Evolutionary conservation across 2,329 filamentous ascomycete genomes (phyloP), one percentile per base, ranked within the genome.

Genomic region (Sclerotinia trifoliorum): DNA sequence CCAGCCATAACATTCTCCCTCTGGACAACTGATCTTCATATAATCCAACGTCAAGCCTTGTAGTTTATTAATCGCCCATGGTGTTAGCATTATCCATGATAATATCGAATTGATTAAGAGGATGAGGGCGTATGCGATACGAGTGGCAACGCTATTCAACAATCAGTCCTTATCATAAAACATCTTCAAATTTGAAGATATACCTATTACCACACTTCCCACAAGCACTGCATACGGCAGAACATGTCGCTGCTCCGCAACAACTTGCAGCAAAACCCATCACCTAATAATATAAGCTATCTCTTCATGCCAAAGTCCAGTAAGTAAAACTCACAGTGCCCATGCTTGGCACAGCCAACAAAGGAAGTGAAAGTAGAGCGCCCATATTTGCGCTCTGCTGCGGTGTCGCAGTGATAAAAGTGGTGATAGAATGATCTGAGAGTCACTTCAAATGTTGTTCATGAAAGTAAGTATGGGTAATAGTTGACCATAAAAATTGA

Each of bases 61-160:
- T 7, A 99, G 85, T 79, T 98, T 98, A 76, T 97, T 92, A 78
- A 99, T 92, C 46, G 95, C 95, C 95, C 95, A 99, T 65, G 93
- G 92, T 29, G 95, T 99, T 81, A 99, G 93, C 93, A 98, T 97
- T 74, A 99, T 92, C 95, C 95, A 99, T 48, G 95, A 94, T 64
- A 98, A 79, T 72, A 98, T 97, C 69, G 94, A 97, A 85, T 99
- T 99, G 80, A 98, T 82, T 73, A 99, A 88, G 67, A 99, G 91
- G 71, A 99, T 90, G 77, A 98, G 87, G 72, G 95, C 94, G 79
- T 97, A 97, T 77, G 92, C 94, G 81, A 98, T 96, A 83, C 95
- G 92, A 74, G 95, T 99, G 68, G 94, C 94, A 81, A 98, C 94
- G 81, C 93, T 96, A 74, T 46, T 24, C 52, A 73, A 69, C 72